Conservation (phyloP, 352 stramenopile genomes). For the Phytophthora cryptogea region DNA sequence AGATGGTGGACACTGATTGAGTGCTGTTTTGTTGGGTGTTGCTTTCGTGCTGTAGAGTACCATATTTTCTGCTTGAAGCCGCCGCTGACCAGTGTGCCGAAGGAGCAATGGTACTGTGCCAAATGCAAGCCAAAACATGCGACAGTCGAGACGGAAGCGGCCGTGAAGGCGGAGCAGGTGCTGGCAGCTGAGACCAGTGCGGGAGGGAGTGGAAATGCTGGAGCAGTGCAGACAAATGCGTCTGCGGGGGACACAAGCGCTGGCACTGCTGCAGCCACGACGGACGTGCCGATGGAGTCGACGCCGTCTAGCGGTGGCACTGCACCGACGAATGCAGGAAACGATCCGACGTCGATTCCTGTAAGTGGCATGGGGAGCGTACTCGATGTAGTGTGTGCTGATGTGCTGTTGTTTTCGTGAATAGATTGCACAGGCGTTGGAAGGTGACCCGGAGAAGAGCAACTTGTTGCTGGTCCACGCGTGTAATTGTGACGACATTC, state of each 20-base stretch:
- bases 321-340: constrained; percentile 3
- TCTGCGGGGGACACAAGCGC: neutral
- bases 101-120: constrained; percentile 64
- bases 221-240: neutral
- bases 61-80: constrained; percentile 67
- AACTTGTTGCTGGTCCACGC: constrained; percentile 64
- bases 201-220: neutral
- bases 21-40: neutral
- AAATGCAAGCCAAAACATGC: constrained; percentile 32
- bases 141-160: neutral
- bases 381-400: neutral
- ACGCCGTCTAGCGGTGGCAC: neutral
- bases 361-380: constrained; percentile 2
- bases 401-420: constrained; percentile 1
- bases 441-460: constrained; percentile 45
- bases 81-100: constrained; percentile 45
- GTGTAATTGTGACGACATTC: constrained; percentile 54
- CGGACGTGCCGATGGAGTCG: neutral
- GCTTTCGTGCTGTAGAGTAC: constrained; percentile 33
- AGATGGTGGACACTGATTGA: neutral
- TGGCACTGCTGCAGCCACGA: neutral
- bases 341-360: constrained; percentile 25
- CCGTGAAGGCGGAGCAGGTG: constrained; percentile 32
- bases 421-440: constrained; percentile 51
- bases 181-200: neutral